Conservation (phyloP, 805 yeast genomes). For the Candida stauntonica region DNA sequence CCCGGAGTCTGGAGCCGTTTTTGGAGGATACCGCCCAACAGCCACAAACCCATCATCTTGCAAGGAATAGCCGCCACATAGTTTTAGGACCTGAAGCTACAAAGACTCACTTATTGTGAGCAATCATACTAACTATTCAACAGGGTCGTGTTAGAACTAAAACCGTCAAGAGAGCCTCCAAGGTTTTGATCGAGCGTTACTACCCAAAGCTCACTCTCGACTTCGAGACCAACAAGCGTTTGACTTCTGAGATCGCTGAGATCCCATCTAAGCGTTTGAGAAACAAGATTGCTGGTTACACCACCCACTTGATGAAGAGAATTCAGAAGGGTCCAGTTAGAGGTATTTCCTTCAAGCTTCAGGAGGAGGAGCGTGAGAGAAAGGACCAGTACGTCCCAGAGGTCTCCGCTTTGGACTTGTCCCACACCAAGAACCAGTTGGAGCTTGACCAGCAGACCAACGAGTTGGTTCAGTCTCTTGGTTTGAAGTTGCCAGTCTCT, state of each 20-base stretch:
- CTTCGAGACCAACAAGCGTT: conserved; percentile 99
- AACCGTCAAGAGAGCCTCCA: conserved; percentile 99
- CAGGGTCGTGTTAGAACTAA: conserved; percentile 99
- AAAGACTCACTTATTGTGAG: background rate
- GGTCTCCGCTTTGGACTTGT: conserved; percentile 98
- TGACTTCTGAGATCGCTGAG: conserved; percentile 96
- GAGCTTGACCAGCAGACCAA: conserved; percentile 97
- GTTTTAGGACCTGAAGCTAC: no score
- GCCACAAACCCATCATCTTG: background rate
- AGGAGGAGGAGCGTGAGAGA: conserved; percentile 99
- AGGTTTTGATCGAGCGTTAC: conserved; percentile 98
- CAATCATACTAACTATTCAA: conserved; percentile 22
- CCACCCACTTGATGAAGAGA: conserved; percentile 99
- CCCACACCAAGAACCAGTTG: conserved; percentile 92
- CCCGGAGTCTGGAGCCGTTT: no score
- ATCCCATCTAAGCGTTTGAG: conserved; percentile 99
- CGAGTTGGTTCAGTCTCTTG: conserved; percentile 89
- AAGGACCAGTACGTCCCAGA: conserved; percentile 99
- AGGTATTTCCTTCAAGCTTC: conserved; percentile 99
- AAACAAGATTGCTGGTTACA: conserved; percentile 99
- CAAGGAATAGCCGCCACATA: no score
- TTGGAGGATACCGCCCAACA: no score
- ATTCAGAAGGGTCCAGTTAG: conserved; percentile 99
- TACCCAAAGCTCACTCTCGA: conserved; percentile 99
- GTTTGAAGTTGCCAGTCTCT: conserved; percentile 83